Evolutionary conservation across 225 moss, liverwort and hornwort genomes (phyloP).

Genomic region (Pseudisothecium myosuroides): DNA sequence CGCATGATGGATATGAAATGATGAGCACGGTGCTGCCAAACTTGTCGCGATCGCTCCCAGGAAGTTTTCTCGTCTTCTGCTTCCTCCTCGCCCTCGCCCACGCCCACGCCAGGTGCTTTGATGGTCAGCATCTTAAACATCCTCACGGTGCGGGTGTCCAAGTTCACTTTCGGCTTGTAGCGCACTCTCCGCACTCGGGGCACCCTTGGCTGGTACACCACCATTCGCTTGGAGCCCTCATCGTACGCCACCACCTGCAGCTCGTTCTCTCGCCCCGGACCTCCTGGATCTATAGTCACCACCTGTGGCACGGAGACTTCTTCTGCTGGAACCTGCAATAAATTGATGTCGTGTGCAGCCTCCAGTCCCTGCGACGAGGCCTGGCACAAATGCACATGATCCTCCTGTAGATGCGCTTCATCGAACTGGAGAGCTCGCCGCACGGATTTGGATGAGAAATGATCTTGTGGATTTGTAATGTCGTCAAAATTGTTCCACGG

Average conservation of each 20-base stretch:
- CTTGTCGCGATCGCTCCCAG: constrained; percentile 23
- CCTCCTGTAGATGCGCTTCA: background rate
- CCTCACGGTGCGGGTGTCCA: constrained; percentile 23
- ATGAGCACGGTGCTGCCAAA: constrained; percentile 31
- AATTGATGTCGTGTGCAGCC: background rate
- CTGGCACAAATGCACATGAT: background rate
- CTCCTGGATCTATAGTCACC: background rate
- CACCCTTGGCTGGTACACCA: constrained; percentile 2
- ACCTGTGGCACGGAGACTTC: background rate
- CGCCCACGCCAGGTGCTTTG: constrained; percentile 3
- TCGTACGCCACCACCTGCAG: constrained; percentile 40
- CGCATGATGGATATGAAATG: constrained; percentile 39
- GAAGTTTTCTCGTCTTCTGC: constrained; percentile 15
- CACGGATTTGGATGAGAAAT: background rate
- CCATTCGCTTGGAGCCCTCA: constrained; percentile 19
- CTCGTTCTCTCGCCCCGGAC: background rate
- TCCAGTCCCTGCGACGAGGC: background rate
- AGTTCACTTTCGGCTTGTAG: constrained; percentile 40
- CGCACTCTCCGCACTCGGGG: background rate
- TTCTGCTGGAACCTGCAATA: background rate
- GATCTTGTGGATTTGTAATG: background rate
- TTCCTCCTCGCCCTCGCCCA: constrained; percentile 4
- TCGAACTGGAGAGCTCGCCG: constrained; percentile 12
- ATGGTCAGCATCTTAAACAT: constrained; percentile 32
- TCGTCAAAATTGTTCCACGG: background rate